Conservation (phyloP, 768 basidiomycete genomes). For the Podaxis rugospora region DNA sequence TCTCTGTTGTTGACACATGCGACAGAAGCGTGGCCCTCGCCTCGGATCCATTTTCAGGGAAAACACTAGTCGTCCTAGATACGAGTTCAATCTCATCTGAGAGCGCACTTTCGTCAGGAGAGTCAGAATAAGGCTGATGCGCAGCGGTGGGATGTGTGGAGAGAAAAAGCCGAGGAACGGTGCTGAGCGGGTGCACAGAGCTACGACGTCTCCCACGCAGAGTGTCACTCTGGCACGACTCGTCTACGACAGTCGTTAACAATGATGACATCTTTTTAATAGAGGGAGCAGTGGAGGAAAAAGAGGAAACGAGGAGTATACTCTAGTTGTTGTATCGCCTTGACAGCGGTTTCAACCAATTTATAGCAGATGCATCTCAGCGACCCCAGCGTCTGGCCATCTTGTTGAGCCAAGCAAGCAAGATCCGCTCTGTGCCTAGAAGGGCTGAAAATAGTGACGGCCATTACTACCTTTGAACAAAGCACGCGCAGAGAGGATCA, state of each 20-base stretch:
- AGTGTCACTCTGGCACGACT: constrained; percentile 27
- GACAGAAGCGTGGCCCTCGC: constrained; percentile 8
- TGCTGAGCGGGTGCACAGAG: constrained; percentile 27
- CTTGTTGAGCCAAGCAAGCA: neutral
- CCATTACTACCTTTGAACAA: neutral
- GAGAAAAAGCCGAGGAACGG: constrained; percentile 26
- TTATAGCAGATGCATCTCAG: neutral
- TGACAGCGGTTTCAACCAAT: neutral
- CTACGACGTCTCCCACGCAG: constrained; percentile 36
- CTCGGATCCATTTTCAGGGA: neutral
- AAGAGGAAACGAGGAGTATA: neutral
- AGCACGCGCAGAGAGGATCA: neutral
- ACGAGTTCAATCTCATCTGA: constrained; percentile 23
- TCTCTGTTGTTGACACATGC: neutral
- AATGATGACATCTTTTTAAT: constrained; percentile 1
- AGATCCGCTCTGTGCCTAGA: constrained; percentile 8
- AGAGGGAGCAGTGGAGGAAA: neutral
- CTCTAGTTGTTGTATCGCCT: neutral
- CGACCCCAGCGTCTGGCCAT: neutral
- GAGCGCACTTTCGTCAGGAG: constrained; percentile 25
- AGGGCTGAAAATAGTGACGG: neutral
- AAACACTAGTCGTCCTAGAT: constrained; percentile 8
- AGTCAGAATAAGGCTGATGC: neutral
- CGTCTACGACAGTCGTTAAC: constrained; percentile 14
- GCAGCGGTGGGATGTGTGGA: neutral